A percentile compares a stretch with the other conserved stretches of the same genome.
Evolutionary conservation across 139 green algal species (phyloP).

Genomic region (Coelastrella sp.): DNA sequence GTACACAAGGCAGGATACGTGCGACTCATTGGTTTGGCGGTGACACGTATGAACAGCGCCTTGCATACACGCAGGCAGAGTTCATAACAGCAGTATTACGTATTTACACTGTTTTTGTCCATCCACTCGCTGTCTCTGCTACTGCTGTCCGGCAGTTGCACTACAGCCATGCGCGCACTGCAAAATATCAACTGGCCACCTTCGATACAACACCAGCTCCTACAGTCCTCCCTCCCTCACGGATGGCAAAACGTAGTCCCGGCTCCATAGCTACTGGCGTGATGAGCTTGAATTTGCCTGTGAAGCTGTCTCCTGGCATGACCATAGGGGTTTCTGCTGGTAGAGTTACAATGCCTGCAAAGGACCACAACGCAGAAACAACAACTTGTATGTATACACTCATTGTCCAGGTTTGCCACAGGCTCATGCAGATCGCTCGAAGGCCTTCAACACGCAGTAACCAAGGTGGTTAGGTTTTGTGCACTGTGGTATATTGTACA

Average conservation of each 20-base stretch:
- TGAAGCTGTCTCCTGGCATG: conserved; percentile 99
- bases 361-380: too few species aligned
- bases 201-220: conserved; percentile 94
- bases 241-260: conserved; percentile 95
- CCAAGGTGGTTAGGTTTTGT: neutral
- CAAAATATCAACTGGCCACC: conserved; percentile 47
- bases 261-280: conserved; percentile 83
- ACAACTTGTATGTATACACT: too few species aligned
- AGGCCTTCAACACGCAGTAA: too few species aligned
- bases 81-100: neutral
- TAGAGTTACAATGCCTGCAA: conserved; percentile 85
- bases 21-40: too few species aligned
- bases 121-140: neutral
- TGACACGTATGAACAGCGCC: neutral
- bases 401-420: neutral
- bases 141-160: conserved; percentile 5
- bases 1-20: neutral
- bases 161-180: neutral
- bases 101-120: neutral
- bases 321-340: conserved; percentile 94
- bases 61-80: too few species aligned
- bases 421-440: neutral
- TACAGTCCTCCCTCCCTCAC: conserved; percentile 96
- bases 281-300: conserved; percentile 88
- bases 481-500: neutral